These are phyloP conservation scores for Colletotrichum cordylinicola DNA, from an alignment of 2,329 filamentous ascomycete species.

Conservation along the genomic window DNA sequence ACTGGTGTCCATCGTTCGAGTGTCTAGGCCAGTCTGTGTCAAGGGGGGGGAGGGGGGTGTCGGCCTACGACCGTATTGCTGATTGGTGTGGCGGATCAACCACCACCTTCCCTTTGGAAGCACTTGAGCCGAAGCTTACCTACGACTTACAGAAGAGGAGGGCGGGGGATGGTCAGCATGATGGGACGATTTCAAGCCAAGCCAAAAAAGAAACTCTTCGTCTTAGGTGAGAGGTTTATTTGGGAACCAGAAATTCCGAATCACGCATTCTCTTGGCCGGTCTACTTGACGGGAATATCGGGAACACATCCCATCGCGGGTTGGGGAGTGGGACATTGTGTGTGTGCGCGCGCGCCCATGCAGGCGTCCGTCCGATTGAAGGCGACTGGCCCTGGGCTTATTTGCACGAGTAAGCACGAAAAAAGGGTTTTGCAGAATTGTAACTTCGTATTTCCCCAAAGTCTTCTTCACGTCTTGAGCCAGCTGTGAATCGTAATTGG, in stretches of 20 bases:
- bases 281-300: background rate
- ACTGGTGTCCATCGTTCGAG: background rate
- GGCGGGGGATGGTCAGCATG: background rate
- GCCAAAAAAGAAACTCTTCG: background rate
- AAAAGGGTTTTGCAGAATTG: background rate
- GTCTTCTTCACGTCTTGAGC: background rate
- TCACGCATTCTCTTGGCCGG: background rate
- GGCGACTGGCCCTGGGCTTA: background rate
- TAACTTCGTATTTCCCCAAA: background rate
- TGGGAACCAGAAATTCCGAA: background rate
- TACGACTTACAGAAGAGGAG: background rate
- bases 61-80: background rate
- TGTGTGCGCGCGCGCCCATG: background rate
- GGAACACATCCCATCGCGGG: background rate
- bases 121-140: slow-evolving; percentile 10
- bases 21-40: background rate
- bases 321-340: background rate
- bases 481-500: background rate
- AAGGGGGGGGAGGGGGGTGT: background rate
- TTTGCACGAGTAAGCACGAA: background rate
- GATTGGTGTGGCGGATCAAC: background rate
- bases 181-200: background rate
- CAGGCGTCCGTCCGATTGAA: background rate
- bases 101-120: slow-evolving; percentile 14
- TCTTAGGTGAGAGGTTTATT: background rate